Conservation (phyloP, 108 stramenopile genomes). For the Nannochloropsis gaditana region DNA sequence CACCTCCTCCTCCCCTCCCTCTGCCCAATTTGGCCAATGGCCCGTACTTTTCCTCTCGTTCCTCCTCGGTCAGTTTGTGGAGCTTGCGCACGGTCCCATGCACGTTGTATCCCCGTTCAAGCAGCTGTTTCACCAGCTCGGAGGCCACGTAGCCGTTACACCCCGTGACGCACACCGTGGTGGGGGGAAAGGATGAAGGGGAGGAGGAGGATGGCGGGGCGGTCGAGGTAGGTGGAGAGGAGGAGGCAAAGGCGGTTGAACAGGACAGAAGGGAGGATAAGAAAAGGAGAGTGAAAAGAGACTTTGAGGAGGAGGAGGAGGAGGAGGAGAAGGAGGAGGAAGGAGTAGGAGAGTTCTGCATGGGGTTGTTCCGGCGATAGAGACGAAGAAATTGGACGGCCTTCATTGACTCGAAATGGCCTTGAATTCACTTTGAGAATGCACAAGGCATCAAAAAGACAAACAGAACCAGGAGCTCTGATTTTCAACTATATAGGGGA, state of each 20-base stretch:
- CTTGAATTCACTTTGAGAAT: too few species aligned
- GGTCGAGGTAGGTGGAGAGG: neutral
- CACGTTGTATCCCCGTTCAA: neutral
- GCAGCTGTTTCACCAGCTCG: neutral
- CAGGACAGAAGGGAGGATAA: neutral
- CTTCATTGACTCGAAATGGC: too few species aligned
- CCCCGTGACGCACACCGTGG: neutral
- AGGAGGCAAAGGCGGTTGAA: constrained; percentile 3
- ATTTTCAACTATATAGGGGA: too few species aligned
- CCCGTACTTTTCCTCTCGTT: neutral
- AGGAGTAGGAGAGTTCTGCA: neutral
- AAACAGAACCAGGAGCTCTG: too few species aligned
- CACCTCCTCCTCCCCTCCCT: too few species aligned
- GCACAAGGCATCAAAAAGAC: too few species aligned
- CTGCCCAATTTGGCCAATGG: neutral
- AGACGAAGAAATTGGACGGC: neutral
- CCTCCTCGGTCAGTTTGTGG: neutral
- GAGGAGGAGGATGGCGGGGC: neutral
- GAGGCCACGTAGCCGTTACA: neutral
- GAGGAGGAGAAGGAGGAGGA: too few species aligned
- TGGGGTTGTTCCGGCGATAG: neutral
- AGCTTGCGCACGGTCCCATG: neutral
- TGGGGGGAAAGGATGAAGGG: neutral
- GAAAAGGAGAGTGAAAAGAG: too few species aligned
- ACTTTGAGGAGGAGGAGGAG: too few species aligned